Evolutionary conservation across 257 asterid genomes (phyloP).

Genomic region (Plectranthus barbatus): DNA sequence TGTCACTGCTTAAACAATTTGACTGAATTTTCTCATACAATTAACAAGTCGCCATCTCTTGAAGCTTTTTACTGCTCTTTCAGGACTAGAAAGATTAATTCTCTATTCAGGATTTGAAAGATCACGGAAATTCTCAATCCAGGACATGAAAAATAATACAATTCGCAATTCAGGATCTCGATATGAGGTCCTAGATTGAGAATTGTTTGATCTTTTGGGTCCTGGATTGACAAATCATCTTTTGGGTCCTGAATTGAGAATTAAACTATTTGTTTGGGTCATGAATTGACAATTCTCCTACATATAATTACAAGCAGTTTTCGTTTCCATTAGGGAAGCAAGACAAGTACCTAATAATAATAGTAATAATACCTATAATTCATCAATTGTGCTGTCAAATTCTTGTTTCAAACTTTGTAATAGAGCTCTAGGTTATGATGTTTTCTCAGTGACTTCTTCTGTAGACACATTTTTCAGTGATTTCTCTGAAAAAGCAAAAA

Average conservation of each 20-base stretch:
- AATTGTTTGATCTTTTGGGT: too few species aligned
- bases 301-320: too few species aligned
- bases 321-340: neutral
- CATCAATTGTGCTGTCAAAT: neutral
- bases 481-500: neutral
- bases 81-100: neutral
- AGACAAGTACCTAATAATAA: neutral
- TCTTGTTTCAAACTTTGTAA: neutral
- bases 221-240: too few species aligned
- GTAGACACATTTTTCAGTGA: neutral
- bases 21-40: slow-evolving; percentile 9
- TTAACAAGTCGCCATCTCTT: slow-evolving; percentile 1
- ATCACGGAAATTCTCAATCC: too few species aligned
- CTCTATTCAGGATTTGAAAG: too few species aligned
- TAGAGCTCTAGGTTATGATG: neutral
- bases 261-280: too few species aligned
- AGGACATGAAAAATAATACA: too few species aligned
- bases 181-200: too few species aligned
- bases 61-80: neutral
- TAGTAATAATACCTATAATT: neutral
- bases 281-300: too few species aligned
- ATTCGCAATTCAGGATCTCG: too few species aligned
- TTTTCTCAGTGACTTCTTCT: too few species aligned
- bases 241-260: too few species aligned
- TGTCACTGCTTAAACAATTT: slow-evolving; percentile 7